Evolutionary conservation across 2,329 filamentous ascomycete species (phyloP), one percentile per base, ranked within the genome.

Genomic region (Fusarium anguioides): DNA sequence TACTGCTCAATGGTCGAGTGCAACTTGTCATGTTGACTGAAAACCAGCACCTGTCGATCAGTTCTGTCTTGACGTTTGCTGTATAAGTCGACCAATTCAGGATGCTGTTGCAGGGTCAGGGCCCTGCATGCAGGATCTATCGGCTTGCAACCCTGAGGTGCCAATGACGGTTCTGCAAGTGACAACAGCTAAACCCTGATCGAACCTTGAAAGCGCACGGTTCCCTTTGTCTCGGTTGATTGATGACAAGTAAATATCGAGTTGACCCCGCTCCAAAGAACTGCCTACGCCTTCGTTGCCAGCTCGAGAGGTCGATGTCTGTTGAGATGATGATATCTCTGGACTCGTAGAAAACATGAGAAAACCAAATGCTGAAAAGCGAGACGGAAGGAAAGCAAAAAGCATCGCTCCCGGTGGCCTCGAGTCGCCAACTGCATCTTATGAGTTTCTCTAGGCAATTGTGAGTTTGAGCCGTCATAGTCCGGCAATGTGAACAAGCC

Each of bases 391-490:
- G 23, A 51, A 47, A 44, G 31, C 31, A 37, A 24, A 51, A 47
- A 44, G 31, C 31, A 37, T 60, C 58, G 37, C 40, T 33, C 37
- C 26, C 24, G 31, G 26, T 41, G 21, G 51, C 29, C 51, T 59
- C 35, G 36, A 67, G 48, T 51, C 39, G 48, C 51, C 31, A 55
- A 69, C 57, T 50, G 27, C 36, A 49, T 59, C 66, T 70, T 68
- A 68, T 61, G 66, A 60, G 42, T 53, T 56, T 48, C 49, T 54
- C 29, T 29, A 55, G 45, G 29, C 45, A 51, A 54, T 54, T 35
- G 57, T 66, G 56, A 68, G 64, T 72, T 70, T 70, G 51, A 55
- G 55, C 66, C 66, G 48, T 64, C 65, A 50, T 57, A 53, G 57
- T 60, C 62, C 51, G 61, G 61, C 59, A 39, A 62, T 60, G 54